Evolutionary conservation across 768 basidiomycete genomes (phyloP).

Genomic region (Leccinum longicurvipes): DNA sequence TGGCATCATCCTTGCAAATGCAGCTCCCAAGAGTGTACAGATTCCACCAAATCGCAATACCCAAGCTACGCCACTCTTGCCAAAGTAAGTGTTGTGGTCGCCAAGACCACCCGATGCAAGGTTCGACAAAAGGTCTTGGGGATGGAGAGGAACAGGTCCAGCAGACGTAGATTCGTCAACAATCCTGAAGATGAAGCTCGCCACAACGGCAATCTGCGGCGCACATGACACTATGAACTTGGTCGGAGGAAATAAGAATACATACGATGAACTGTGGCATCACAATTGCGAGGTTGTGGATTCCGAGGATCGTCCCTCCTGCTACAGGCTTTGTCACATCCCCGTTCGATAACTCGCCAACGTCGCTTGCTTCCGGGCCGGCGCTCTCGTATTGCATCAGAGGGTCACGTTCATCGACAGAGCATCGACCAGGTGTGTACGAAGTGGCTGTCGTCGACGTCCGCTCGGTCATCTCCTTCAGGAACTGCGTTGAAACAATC

Average conservation of each 20-base stretch:
- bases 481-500: constrained; percentile 41
- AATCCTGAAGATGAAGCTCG: constrained; percentile 79
- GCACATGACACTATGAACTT: neutral
- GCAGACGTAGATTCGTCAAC: constrained; percentile 51
- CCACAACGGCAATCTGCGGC: constrained; percentile 76
- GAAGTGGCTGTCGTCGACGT: constrained; percentile 16
- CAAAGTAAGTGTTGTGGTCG: constrained; percentile 58
- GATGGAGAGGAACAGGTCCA: constrained; percentile 20
- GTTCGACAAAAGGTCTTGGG: constrained; percentile 30
- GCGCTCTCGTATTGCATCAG: constrained; percentile 52
- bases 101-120: constrained; percentile 27
- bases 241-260: constrained; percentile 10
- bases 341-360: constrained; percentile 22
- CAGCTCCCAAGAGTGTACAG: constrained; percentile 77
- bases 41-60: constrained; percentile 89
- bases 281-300: constrained; percentile 94
- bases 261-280: constrained; percentile 91
- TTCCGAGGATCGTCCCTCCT: constrained; percentile 90
- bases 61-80: constrained; percentile 92
- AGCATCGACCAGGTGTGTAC: constrained; percentile 30
- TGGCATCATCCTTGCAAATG: constrained; percentile 76
- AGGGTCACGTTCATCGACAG: constrained; percentile 42
- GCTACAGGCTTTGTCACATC: constrained; percentile 51
- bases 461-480: constrained; percentile 64
- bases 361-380: constrained; percentile 42